Conservation (phyloP, 169 alveolate genomes). For the Plasmodium vinckei region DNA sequence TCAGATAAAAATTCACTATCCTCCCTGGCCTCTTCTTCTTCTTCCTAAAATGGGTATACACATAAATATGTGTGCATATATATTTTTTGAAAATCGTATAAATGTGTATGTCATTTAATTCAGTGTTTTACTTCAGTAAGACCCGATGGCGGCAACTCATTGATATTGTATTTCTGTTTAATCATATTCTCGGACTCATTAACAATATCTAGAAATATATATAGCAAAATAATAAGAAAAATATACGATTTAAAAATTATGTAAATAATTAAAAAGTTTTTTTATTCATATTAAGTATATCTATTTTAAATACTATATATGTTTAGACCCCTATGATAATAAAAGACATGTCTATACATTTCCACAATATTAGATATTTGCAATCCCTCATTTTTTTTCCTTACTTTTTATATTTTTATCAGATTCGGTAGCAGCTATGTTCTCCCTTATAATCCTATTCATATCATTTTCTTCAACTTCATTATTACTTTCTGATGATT, state of each 20-base stretch:
- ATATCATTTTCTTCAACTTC: conserved; percentile 1
- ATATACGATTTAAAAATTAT: not conserved
- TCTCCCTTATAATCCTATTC: not conserved
- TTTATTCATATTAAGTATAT: too few relatives aligned
- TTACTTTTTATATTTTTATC: conserved; percentile 38
- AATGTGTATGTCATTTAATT: not conserved
- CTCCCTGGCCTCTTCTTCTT: conserved; percentile 69
- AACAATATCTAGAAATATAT: conserved; percentile 4
- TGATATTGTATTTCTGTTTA: conserved; percentile 35
- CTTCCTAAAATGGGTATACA: conserved; percentile 22
- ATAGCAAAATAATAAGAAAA: not conserved
- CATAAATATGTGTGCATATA: not conserved
- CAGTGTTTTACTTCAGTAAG: conserved; percentile 30
- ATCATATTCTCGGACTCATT: conserved; percentile 23
- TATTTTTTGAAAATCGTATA: not conserved
- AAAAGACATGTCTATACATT: too few relatives aligned
- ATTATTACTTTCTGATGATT: conserved; percentile 1
- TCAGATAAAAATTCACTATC: conserved; percentile 48
- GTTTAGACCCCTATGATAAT: too few relatives aligned
- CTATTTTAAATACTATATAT: too few relatives aligned
- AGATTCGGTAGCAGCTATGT: not conserved
- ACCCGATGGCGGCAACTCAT: conserved; percentile 65
- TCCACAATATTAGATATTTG: too few relatives aligned
- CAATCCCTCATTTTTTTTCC: too few relatives aligned
- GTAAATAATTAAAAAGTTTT: too few relatives aligned